phyloP scores from a whole-genome alignment of 495 filamentous ascomycete genomes.

The Aspergillus biplanus region DNA sequence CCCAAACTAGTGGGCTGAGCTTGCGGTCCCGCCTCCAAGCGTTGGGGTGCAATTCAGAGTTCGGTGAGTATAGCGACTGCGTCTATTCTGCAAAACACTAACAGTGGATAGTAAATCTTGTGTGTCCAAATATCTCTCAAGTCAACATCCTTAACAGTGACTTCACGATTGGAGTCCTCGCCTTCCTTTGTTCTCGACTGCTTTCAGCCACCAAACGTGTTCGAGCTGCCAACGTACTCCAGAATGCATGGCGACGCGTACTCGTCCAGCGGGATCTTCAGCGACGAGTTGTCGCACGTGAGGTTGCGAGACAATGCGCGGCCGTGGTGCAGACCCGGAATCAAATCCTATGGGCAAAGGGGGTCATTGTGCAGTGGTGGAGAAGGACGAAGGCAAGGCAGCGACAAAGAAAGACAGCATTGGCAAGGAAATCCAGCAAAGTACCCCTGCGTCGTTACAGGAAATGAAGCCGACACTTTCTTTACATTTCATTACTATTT shows the following conservation, averaged over 20 bases:
- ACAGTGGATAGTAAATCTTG: constrained; percentile 36
- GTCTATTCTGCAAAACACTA: background rate
- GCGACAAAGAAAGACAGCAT: constrained; percentile 11
- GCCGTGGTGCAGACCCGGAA: constrained; percentile 46
- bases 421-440: constrained; percentile 1
- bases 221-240: constrained; percentile 50
- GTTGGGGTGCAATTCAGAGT: constrained; percentile 47
- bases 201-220: constrained; percentile 52
- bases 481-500: background rate
- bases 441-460: constrained; percentile 7
- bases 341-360: constrained; percentile 54
- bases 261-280: constrained; percentile 29
- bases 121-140: constrained; percentile 37
- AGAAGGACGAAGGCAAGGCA: constrained; percentile 29
- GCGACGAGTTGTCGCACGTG: constrained; percentile 44
- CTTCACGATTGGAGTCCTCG: constrained; percentile 58
- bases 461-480: background rate
- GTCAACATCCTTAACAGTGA: constrained; percentile 47
- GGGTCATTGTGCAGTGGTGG: constrained; percentile 53
- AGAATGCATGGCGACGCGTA: constrained; percentile 46
- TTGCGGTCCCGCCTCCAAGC: constrained; percentile 35
- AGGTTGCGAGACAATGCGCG: constrained; percentile 52
- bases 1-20: background rate
- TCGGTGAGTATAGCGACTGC: constrained; percentile 39
- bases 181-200: constrained; percentile 66